Evolutionary conservation across 495 filamentous ascomycete species (phyloP).

Genomic region (Amorphotheca resinae): DNA sequence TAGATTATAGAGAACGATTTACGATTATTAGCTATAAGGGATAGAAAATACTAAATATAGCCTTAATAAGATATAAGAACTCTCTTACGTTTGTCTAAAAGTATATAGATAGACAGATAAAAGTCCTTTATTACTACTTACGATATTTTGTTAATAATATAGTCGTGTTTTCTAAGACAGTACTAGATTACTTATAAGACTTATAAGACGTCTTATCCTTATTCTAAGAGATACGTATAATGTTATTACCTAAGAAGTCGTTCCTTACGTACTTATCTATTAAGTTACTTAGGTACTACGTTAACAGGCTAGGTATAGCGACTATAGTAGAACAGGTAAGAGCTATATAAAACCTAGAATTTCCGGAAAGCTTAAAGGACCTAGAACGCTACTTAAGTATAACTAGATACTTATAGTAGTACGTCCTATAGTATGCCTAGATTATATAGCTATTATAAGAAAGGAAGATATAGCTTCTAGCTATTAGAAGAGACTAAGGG

Average conservation of each 20-base stretch:
- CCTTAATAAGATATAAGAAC: background rate
- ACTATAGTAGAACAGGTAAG: background rate
- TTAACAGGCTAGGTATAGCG: background rate
- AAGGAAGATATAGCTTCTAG: too few species aligned
- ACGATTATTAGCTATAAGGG: too few species aligned
- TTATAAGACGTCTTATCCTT: background rate
- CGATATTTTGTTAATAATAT: slow-evolving; percentile 4
- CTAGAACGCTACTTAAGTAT: background rate
- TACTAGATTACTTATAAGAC: background rate
- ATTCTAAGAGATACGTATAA: background rate
- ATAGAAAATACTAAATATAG: background rate
- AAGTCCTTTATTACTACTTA: background rate
- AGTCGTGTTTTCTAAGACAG: background rate
- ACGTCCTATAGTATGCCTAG: too few species aligned
- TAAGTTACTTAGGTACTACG: background rate
- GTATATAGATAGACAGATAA: background rate
- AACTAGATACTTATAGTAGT: background rate
- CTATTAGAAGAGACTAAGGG: too few species aligned
- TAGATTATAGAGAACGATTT: too few species aligned
- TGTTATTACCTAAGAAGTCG: background rate
- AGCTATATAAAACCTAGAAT: too few species aligned
- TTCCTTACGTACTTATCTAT: background rate
- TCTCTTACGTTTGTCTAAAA: background rate
- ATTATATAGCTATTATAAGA: too few species aligned
- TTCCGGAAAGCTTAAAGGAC: background rate